Evolutionary conservation across 371 early-diverging fungal species (phyloP).

Genomic region (Zopfochytrium polystomum): DNA sequence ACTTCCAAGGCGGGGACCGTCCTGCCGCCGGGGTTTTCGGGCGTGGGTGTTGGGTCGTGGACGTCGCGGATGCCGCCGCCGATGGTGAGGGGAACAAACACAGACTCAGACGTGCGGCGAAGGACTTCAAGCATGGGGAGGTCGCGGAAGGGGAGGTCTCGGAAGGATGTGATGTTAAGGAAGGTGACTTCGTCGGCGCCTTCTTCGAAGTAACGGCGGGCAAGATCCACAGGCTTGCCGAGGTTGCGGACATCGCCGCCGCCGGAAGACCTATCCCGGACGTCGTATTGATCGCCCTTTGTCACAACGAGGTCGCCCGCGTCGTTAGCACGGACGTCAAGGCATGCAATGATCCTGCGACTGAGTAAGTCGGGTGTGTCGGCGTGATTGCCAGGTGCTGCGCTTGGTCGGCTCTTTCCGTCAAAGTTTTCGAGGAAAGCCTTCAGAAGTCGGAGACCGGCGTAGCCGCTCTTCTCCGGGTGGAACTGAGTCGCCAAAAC

Average conservation of each 20-base stretch:
- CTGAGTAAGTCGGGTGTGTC: constrained; percentile 61
- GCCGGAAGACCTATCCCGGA: constrained; percentile 71
- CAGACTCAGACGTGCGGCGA: constrained; percentile 75
- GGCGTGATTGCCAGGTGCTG: constrained; percentile 13
- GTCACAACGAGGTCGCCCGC: constrained; percentile 95
- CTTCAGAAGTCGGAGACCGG: constrained; percentile 77
- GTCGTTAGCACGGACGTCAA: constrained; percentile 96
- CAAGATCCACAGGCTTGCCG: constrained; percentile 94
- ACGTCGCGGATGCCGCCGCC: constrained; percentile 97
- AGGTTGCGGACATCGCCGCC: constrained; percentile 88
- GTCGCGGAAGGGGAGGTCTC: constrained; percentile 84
- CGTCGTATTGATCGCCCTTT: constrained; percentile 98
- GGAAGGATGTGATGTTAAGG: constrained; percentile 96
- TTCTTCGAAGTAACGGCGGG: constrained; percentile 85
- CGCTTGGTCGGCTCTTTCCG: constrained; percentile 14
- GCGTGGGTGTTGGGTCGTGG: constrained; percentile 56
- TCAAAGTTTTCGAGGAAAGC: constrained; percentile 62
- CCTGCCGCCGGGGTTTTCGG: background rate
- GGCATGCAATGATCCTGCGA: constrained; percentile 91
- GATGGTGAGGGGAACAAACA: constrained; percentile 96
- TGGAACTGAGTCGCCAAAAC: constrained; percentile 96
- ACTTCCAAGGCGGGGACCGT: constrained; percentile 87
- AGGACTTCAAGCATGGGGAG: constrained; percentile 94
- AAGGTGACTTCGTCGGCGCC: constrained; percentile 97
- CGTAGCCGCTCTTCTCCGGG: constrained; percentile 93